A percentile compares a stretch with the other conserved stretches of the same genome.
These are phyloP conservation scores for Salvia miltiorrhiza DNA, from an alignment of 257 asterid species.

Conservation along the genomic window DNA sequence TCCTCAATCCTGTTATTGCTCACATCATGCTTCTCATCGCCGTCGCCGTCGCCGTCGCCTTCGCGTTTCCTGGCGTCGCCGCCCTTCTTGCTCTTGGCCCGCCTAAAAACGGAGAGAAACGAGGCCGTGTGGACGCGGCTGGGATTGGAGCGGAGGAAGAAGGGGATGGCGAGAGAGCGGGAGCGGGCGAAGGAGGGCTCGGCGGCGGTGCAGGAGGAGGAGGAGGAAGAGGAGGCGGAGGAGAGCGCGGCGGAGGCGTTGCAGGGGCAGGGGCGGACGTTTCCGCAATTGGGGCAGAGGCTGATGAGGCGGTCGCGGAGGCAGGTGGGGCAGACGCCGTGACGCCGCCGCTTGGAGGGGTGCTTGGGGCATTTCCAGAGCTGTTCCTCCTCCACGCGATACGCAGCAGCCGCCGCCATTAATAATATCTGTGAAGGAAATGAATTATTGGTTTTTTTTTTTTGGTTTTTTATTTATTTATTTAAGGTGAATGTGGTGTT, in stretches of 20 bases:
- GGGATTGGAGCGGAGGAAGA: constrained; percentile 46
- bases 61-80: neutral
- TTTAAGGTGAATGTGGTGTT: neutral
- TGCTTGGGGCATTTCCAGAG: constrained; percentile 81
- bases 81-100: constrained; percentile 30
- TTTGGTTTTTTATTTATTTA: neutral
- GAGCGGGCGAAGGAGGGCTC: constrained; percentile 62
- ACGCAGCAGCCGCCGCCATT: constrained; percentile 39
- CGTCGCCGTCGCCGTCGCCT: neutral
- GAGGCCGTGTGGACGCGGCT: constrained; percentile 34
- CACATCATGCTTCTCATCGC: constrained; percentile 3
- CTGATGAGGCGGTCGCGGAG: constrained; percentile 76
- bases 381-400: constrained; percentile 50
- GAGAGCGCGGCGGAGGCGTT: neutral
- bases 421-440: neutral
- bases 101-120: constrained; percentile 42
- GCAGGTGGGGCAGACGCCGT: constrained; percentile 78
- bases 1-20: constrained; percentile 44
- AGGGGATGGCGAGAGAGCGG: constrained; percentile 70
- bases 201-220: constrained; percentile 31
- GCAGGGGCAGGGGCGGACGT: constrained; percentile 73
- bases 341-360: constrained; percentile 68
- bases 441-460: neutral
- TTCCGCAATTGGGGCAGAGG: constrained; percentile 77
- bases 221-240: constrained; percentile 38